These are phyloP conservation scores for Ceriops tagal DNA, from an alignment of 345 rosid species.

Conservation along the genomic window DNA sequence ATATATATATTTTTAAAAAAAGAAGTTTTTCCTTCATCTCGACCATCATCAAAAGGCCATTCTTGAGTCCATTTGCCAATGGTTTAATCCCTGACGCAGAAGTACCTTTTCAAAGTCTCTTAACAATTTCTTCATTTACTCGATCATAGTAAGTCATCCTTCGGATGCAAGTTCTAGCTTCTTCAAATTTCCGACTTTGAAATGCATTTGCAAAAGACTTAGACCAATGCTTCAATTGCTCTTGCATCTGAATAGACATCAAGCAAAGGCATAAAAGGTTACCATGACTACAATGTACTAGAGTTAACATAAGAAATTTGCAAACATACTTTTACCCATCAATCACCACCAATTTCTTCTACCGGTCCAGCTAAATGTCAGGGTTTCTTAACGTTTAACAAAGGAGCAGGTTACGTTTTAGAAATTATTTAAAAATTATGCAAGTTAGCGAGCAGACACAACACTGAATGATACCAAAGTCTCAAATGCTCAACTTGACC, in stretches of 20 bases:
- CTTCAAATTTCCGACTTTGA: constrained; percentile 52
- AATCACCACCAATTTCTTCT: neutral
- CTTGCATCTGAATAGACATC: constrained; percentile 46
- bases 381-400: neutral
- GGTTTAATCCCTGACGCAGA: neutral
- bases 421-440: neutral
- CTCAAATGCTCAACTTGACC: neutral
- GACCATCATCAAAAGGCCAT: too few relatives aligned
- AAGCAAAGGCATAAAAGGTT: neutral
- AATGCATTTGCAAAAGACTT: constrained; percentile 56
- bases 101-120: constrained; percentile 56
- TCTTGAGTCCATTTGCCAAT: neutral
- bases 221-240: constrained; percentile 60
- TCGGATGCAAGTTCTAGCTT: constrained; percentile 58
- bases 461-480: neutral
- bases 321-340: neutral
- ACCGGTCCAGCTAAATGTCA: neutral
- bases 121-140: constrained; percentile 69
- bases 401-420: neutral
- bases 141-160: constrained; percentile 88
- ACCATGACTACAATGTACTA: neutral
- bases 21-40: neutral
- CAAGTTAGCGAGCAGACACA: neutral
- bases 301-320: neutral
- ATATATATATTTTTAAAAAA: neutral